phyloP scores from a whole-genome alignment of 192 early-diverging fungal genomes.

The Coemansia sp. region DNA sequence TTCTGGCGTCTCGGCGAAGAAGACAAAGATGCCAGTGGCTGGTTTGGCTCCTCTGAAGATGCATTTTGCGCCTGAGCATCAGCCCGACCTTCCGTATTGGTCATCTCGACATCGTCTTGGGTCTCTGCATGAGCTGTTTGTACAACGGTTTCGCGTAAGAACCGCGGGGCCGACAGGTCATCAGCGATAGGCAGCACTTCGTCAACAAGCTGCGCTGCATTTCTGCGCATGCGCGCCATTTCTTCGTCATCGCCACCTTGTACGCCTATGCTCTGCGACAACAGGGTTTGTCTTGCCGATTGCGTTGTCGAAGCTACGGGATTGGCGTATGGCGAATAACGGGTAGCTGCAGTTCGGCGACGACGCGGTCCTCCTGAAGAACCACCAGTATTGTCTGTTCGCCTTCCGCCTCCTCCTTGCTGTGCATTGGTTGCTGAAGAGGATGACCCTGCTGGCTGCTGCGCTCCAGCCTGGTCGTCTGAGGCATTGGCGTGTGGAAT shows the following conservation, averaged over 20 bases:
- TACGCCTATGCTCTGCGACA: constrained; percentile 1
- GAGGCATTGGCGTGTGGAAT: not conserved
- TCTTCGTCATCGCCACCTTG: not conserved
- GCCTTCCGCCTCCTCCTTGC: not conserved
- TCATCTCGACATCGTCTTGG: not conserved
- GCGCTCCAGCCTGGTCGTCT: not conserved
- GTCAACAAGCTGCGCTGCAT: not conserved
- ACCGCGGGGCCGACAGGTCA: not conserved
- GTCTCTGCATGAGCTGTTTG: not conserved
- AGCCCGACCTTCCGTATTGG: not conserved
- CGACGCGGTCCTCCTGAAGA: constrained; percentile 3
- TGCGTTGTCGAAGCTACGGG: not conserved
- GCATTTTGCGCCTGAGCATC: not conserved
- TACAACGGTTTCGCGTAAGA: not conserved
- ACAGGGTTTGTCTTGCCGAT: not conserved
- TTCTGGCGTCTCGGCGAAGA: not conserved
- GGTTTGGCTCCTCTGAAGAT: not conserved
- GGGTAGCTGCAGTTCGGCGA: not conserved
- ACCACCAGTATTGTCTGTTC: not conserved
- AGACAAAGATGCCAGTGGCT: not conserved
- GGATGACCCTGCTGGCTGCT: constrained; percentile 5
- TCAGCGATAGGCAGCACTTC: not conserved
- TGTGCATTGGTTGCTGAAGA: not conserved
- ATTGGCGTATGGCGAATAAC: constrained; percentile 11
- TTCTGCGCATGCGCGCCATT: not conserved